Evolutionary conservation across 163 green algal genomes (phyloP).

Genomic region (Scenedesmus sp.): DNA sequence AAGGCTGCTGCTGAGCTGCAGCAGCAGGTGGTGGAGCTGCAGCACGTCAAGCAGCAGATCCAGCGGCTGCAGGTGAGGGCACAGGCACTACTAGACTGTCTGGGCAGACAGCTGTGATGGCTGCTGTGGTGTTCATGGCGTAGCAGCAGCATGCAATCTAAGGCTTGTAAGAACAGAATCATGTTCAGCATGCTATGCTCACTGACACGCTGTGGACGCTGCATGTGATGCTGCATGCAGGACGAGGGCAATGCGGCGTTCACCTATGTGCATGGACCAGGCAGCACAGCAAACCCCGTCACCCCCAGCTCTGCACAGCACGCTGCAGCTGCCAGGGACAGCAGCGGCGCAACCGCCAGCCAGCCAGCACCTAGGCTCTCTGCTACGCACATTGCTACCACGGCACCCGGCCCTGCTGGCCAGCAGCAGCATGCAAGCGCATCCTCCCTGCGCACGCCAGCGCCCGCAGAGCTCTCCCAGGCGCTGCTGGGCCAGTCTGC

Average conservation of each 20-base stretch:
- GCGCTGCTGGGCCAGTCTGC: constrained; percentile 34
- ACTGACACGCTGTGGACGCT: neutral
- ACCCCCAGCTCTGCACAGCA: neutral
- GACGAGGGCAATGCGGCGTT: constrained; percentile 36
- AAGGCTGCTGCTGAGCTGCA: constrained; percentile 29
- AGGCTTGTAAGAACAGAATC: neutral
- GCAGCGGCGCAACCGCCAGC: neutral
- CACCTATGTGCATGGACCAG: constrained; percentile 4
- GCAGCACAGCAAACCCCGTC: neutral
- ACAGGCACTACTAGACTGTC: neutral
- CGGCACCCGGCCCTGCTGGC: neutral
- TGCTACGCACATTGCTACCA: constrained; percentile 42
- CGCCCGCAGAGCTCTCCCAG: constrained; percentile 3
- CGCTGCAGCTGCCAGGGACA: neutral
- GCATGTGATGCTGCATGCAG: neutral
- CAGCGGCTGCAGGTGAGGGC: constrained; percentile 35
- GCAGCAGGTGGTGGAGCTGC: constrained; percentile 36
- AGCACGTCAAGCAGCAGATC: constrained; percentile 43
- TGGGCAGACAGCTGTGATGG: neutral
- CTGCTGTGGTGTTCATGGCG: neutral
- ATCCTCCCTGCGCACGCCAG: neutral
- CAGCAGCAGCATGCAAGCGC: neutral
- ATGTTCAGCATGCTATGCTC: neutral
- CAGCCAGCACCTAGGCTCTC: constrained; percentile 25
- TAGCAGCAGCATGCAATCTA: neutral